phyloP scores from a whole-genome alignment of 805 yeast species.

The Ogataea haglerorum region DNA sequence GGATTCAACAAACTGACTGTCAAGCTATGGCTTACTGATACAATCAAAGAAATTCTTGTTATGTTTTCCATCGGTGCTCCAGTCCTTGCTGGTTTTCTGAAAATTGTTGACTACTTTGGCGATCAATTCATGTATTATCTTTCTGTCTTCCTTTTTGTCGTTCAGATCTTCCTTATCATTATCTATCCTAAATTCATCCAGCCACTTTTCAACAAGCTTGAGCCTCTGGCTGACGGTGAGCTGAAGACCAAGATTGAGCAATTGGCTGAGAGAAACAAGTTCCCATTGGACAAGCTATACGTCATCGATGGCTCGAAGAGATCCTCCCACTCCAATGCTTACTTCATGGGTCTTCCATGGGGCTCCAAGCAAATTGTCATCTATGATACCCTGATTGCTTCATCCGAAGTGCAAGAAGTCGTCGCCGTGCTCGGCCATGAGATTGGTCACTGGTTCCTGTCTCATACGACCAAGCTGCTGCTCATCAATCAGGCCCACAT shows the following conservation, averaged over 20 bases:
- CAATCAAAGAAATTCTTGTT: conserved; percentile 56
- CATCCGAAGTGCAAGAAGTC: conserved; percentile 72
- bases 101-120: conserved; percentile 77
- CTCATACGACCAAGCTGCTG: conserved; percentile 80
- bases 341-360: conserved; percentile 95
- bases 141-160: conserved; percentile 63
- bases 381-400: conserved; percentile 84
- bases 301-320: conserved; percentile 97
- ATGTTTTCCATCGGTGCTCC: conserved; percentile 65
- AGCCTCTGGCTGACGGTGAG: conserved; percentile 88
- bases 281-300: conserved; percentile 82
- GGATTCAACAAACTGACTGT: conserved; percentile 90
- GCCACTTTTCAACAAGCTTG: conserved; percentile 88
- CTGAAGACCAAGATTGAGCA: conserved; percentile 76
- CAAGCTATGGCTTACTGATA: conserved; percentile 69
- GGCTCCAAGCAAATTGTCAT: conserved; percentile 87
- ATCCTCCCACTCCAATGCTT: conserved; percentile 95
- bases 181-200: conserved; percentile 81
- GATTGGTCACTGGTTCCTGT: conserved; percentile 95
- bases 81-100: conserved; percentile 67
- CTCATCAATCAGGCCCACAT: conserved; percentile 61
- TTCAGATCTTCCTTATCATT: conserved; percentile 73
- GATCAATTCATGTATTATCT: conserved; percentile 78
- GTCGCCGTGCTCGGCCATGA: conserved; percentile 98
- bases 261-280: conserved; percentile 68